Evolutionary conservation across 805 yeast species (phyloP).

Genomic region (Nakazawaea sp.): DNA sequence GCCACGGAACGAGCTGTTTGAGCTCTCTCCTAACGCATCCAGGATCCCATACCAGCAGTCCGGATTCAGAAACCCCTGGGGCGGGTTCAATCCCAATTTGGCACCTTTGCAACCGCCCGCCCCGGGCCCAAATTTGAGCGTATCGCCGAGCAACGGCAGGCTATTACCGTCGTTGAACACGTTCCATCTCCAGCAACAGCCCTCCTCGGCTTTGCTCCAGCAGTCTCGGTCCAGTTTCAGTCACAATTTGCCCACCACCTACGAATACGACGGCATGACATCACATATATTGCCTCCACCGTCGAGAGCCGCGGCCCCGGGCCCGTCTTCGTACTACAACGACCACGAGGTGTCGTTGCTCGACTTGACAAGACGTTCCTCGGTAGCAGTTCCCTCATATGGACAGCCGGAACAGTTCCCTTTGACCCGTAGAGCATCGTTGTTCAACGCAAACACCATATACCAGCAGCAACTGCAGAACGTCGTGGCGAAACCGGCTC

Average conservation of each 20-base stretch:
- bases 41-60: conserved; percentile 4
- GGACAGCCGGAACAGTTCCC: conserved; percentile 1
- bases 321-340: conserved; percentile 7
- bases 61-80: conserved; percentile 11
- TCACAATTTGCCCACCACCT: conserved; percentile 20
- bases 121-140: conserved; percentile 1
- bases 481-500: conserved; percentile 26
- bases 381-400: conserved; percentile 10
- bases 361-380: conserved; percentile 9
- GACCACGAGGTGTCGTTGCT: conserved; percentile 1
- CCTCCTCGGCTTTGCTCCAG: conserved; percentile 2
- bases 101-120: conserved; percentile 1
- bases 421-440: conserved; percentile 7
- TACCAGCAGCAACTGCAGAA: conserved; percentile 10
- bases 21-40: conserved; percentile 1
- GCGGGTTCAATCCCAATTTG: background rate
- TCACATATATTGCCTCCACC: conserved; percentile 21
- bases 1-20: conserved; percentile 1
- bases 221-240: conserved; percentile 14
- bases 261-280: conserved; percentile 14
- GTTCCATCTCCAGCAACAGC: conserved; percentile 1
- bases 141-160: conserved; percentile 8
- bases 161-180: background rate
- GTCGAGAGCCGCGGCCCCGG: conserved; percentile 16
- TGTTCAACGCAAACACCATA: conserved; percentile 10